phyloP scores from a whole-genome alignment of 2,329 filamentous ascomycete genomes.

The Penicillium sp. region DNA sequence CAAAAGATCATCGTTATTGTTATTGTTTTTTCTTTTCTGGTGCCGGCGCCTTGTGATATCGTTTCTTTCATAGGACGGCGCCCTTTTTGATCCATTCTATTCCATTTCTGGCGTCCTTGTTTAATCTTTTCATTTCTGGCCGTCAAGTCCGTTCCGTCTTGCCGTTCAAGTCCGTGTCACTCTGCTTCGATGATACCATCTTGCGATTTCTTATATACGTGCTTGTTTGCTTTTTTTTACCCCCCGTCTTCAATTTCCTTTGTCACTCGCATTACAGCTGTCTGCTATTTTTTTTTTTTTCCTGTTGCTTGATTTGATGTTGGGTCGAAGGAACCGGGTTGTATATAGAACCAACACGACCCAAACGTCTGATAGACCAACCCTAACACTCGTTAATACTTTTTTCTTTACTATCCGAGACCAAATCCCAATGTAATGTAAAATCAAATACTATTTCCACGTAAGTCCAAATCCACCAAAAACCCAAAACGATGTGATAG shows the following conservation, averaged over 20 bases:
- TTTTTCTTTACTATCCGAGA: not conserved
- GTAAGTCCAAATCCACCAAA: not conserved
- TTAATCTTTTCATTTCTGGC: slow-evolving; percentile 14
- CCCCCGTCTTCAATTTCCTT: slow-evolving; percentile 4
- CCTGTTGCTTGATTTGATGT: slow-evolving; percentile 2
- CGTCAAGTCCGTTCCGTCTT: slow-evolving; percentile 8
- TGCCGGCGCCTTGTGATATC: slow-evolving; percentile 21
- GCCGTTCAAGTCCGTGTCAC: slow-evolving; percentile 28
- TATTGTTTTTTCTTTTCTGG: slow-evolving; percentile 3
- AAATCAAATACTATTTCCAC: slow-evolving; percentile 6
- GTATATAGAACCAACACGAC: slow-evolving; percentile 23
- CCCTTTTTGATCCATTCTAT: slow-evolving; percentile 17
- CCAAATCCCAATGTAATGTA: not conserved
- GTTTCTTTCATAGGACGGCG: slow-evolving; percentile 27
- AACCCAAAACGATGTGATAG: slow-evolving; percentile 8
- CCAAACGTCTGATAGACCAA: slow-evolving; percentile 20
- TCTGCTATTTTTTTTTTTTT: not conserved
- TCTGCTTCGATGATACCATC: slow-evolving; percentile 41
- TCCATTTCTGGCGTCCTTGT: slow-evolving; percentile 28
- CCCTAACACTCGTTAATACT: slow-evolving; percentile 4
- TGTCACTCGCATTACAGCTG: slow-evolving; percentile 8
- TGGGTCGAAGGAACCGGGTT: slow-evolving; percentile 21
- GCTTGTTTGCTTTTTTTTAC: not conserved
- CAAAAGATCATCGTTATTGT: slow-evolving; percentile 16
- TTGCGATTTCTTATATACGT: slow-evolving; percentile 26